Evolutionary conservation across 805 yeast genomes (phyloP).

Genomic region (Clavispora phyllophila): DNA sequence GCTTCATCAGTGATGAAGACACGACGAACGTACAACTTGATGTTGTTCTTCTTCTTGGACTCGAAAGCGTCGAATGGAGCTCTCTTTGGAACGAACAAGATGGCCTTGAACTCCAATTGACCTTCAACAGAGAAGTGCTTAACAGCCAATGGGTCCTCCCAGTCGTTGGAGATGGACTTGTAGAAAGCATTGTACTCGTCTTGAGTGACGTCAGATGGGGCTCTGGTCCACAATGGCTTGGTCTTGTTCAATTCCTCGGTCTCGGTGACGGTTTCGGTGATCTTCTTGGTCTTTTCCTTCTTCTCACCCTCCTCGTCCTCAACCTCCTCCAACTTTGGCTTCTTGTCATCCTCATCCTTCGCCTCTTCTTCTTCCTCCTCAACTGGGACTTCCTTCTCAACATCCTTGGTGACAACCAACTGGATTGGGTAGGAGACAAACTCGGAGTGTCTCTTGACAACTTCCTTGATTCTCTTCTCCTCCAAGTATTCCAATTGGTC

Average conservation of each 20-base stretch:
- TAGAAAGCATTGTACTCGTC: constrained; percentile 99
- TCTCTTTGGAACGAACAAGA: constrained; percentile 95
- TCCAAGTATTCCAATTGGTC: constrained; percentile 98
- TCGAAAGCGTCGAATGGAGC: constrained; percentile 99
- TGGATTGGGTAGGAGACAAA: constrained; percentile 99
- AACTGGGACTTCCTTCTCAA: constrained; percentile 93
- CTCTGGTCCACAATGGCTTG: constrained; percentile 99
- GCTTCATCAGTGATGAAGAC: constrained; percentile 99
- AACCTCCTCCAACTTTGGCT: constrained; percentile 67
- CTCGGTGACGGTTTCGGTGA: constrained; percentile 91
- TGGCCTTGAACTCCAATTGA: constrained; percentile 98
- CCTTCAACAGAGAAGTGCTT: constrained; percentile 99
- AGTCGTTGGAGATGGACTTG: constrained; percentile 98
- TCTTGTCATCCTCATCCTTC: constrained; percentile 65
- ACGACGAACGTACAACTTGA: constrained; percentile 97
- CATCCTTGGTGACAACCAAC: constrained; percentile 96
- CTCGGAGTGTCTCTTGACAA: constrained; percentile 98
- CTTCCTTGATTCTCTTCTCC: constrained; percentile 99
- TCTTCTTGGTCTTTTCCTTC: constrained; percentile 76
- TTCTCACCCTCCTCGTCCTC: constrained; percentile 60
- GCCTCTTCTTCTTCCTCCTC: constrained; percentile 51
- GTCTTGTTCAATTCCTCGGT: constrained; percentile 98
- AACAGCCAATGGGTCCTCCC: constrained; percentile 99
- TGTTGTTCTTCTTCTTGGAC: constrained; percentile 97
- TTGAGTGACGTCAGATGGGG: constrained; percentile 94